Evolutionary conservation across 75 land plant genomes (phyloP).

Genomic region (Pinus tabuliformis): DNA sequence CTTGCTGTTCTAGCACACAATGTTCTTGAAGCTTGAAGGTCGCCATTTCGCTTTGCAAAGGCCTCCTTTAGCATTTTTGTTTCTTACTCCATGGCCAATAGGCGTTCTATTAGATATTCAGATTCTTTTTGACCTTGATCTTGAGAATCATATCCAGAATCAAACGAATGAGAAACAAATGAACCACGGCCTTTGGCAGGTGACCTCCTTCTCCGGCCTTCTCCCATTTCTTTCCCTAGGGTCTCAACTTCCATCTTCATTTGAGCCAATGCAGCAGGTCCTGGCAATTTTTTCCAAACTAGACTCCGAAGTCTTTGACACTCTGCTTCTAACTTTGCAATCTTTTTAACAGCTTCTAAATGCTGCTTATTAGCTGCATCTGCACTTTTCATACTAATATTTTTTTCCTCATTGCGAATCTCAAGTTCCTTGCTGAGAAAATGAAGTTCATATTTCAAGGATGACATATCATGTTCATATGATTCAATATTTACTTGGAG

Average conservation of each 20-base stretch:
- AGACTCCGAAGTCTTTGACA: constrained; percentile 87
- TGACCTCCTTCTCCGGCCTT: constrained; percentile 17
- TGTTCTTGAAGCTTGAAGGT: constrained; percentile 72
- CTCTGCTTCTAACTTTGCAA: constrained; percentile 80
- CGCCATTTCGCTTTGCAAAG: constrained; percentile 71
- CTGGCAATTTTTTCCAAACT: constrained; percentile 80
- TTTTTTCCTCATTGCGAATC: constrained; percentile 82
- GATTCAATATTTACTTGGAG: constrained; percentile 54
- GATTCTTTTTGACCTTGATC: constrained; percentile 50
- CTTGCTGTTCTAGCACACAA: constrained; percentile 78
- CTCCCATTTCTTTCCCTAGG: constrained; percentile 18
- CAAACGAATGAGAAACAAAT: constrained; percentile 23
- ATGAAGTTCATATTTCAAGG: constrained; percentile 74
- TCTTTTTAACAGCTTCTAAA: constrained; percentile 75
- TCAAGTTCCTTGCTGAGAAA: constrained; percentile 72
- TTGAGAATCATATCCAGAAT: constrained; percentile 51
- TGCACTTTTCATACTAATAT: constrained; percentile 62
- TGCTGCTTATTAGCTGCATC: constrained; percentile 83
- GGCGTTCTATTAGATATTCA: constrained; percentile 62
- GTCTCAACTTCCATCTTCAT: constrained; percentile 53
- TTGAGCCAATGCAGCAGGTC: constrained; percentile 48
- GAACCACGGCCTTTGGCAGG: constrained; percentile 36
- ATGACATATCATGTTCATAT: constrained; percentile 67
- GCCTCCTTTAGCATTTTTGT: constrained; percentile 89
- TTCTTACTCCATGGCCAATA: constrained; percentile 87